Base-by-base conservation (phyloP, 2,329 filamentous ascomycete genomes). In the Penicillium sp. region DNA sequence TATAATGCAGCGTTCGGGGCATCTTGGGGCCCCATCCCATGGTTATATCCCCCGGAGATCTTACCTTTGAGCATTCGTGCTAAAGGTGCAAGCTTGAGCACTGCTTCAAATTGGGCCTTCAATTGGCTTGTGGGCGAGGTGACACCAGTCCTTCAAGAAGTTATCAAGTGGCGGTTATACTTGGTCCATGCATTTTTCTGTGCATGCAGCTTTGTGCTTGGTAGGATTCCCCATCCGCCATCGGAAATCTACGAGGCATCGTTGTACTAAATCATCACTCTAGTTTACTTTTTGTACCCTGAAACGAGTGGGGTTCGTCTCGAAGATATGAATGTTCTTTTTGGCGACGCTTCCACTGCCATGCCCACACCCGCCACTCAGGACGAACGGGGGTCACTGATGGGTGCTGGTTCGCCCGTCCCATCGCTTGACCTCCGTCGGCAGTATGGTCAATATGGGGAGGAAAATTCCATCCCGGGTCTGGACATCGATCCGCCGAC, bases 41-140 rank as follows among this genome's bases (percentile, higher is more conserved):
- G 94, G 94, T 79, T 99, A 14, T 97, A 97, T 72, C 94, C 94
- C 13, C 94, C 94, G n/a, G 94, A 99, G 80, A 99, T 99, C 76
- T 81, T 99, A 40, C 94, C 94, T 4, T 80, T 99, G 57, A 97
- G 91, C 78, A 97, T 97, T 70, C 87, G 94, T 67, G 96, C 93
- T 56, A 97, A 97, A 80, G 94, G 94, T 57, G 93, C 94, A 50
- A 96, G 91, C 81, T 76, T 99, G 71, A 97, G 93, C 57, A 97
- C 94, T 1, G 94, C 94, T 16, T 87, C 92, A 30, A 99, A 99
- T 71, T 99, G 94, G 94, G 91, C 93, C 1, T 96, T 94, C 76
- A 99, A 99, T 76, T 99, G 91, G 89, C 79, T 97, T 26, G 94
- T 97, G 3, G 94, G 94, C 62, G 90, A 96, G 74, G 84, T 97